phyloP scores from a whole-genome alignment of 495 filamentous ascomycete genomes.

The Lentithecium fluviatile region DNA sequence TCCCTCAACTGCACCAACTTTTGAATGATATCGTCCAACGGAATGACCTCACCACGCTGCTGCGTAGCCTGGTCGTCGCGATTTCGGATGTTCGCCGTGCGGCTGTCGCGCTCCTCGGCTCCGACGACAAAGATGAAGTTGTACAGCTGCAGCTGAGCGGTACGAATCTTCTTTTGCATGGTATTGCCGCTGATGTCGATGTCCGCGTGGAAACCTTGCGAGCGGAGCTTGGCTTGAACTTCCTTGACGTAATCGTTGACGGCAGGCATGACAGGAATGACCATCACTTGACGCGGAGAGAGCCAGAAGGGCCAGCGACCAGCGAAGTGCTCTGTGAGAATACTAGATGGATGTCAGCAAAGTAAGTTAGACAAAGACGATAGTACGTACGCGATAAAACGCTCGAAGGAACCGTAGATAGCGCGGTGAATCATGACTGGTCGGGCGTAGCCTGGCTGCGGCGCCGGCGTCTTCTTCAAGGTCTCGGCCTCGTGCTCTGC shows the following conservation, averaged over 20 bases:
- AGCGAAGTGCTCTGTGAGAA: slow-evolving; percentile 90
- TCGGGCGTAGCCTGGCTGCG: slow-evolving; percentile 68
- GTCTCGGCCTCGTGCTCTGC: slow-evolving; percentile 26
- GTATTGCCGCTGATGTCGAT: slow-evolving; percentile 89
- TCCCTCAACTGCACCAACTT: slow-evolving; percentile 71
- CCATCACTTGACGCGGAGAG: slow-evolving; percentile 84
- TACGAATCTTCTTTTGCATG: slow-evolving; percentile 92
- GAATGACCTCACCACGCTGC: slow-evolving; percentile 67
- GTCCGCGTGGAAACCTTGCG: slow-evolving; percentile 71
- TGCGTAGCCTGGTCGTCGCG: slow-evolving; percentile 84
- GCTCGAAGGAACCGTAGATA: slow-evolving; percentile 89
- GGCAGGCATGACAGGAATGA: slow-evolving; percentile 85
- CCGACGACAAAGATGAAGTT: slow-evolving; percentile 76
- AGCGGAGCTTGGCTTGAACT: slow-evolving; percentile 62
- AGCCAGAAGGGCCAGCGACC: slow-evolving; percentile 99
- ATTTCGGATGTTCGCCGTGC: slow-evolving; percentile 89
- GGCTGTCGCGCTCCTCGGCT: slow-evolving; percentile 48
- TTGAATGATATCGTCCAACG: slow-evolving; percentile 71
- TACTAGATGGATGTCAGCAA: slow-evolving; percentile 50
- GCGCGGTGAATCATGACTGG: slow-evolving; percentile 98
- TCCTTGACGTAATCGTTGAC: slow-evolving; percentile 85
- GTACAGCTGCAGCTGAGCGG: slow-evolving; percentile 81
- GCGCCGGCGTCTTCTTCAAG: slow-evolving; percentile 32
- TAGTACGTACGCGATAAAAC: slow-evolving; percentile 61
- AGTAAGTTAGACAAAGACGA: background rate